Percentiles rank a stretch among this genome's conserved stretches.
These are phyloP conservation scores for Shiraia sp. DNA, from an alignment of 2,329 filamentous ascomycete species.

Conservation along the genomic window DNA sequence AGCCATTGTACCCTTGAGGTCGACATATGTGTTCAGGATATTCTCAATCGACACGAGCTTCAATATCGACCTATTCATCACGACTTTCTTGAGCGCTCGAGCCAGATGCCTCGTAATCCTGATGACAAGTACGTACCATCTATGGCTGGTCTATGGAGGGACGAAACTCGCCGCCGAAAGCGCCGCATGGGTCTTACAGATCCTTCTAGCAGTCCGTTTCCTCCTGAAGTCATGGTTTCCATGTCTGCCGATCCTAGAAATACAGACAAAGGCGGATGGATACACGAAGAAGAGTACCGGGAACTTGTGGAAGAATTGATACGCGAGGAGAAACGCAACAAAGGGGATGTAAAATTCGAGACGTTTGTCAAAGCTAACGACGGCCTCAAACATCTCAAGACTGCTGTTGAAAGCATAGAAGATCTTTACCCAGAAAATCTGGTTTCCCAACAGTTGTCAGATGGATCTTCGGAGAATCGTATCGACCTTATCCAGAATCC, in stretches of 20 bases:
- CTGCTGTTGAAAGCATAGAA: conserved; percentile 79
- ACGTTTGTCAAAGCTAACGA: conserved; percentile 63
- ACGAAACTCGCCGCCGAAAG: conserved; percentile 81
- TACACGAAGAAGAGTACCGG: conserved; percentile 85
- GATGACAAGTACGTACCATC: conserved; percentile 87
- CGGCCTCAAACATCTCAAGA: conserved; percentile 67
- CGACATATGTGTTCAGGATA: conserved; percentile 86
- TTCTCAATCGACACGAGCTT: conserved; percentile 78
- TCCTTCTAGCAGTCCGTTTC: conserved; percentile 74
- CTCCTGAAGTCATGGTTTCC: conserved; percentile 77
- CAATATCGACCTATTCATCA: conserved; percentile 81
- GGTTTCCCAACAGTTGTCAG: conserved; percentile 13
- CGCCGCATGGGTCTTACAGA: conserved; percentile 67
- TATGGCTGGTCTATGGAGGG: conserved; percentile 90
- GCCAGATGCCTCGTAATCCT: conserved; percentile 57
- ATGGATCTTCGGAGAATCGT: conserved; percentile 7
- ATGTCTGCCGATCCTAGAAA: conserved; percentile 85
- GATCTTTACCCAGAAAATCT: conserved; percentile 79
- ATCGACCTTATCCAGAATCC: not conserved
- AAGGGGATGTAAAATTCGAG: conserved; percentile 61
- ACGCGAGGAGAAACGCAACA: conserved; percentile 62
- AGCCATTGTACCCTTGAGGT: conserved; percentile 91
- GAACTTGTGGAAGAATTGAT: conserved; percentile 67
- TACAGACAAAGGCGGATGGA: conserved; percentile 77
- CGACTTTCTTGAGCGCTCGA: conserved; percentile 75